phyloP scores from a whole-genome alignment of 2,329 filamentous ascomycete species.

The Shiraia bambusicola region DNA sequence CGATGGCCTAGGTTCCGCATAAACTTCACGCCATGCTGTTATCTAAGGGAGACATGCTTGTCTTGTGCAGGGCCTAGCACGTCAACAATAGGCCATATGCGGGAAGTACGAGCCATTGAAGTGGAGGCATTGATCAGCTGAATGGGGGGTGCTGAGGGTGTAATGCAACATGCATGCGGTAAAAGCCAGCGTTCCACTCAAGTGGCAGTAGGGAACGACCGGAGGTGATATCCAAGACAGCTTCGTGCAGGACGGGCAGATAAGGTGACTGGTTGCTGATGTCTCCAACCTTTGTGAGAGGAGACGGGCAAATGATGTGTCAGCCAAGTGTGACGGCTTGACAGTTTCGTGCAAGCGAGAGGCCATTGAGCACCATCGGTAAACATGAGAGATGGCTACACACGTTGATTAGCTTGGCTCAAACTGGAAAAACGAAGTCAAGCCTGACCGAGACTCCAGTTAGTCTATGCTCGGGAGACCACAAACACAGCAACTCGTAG shows the following conservation, averaged over 20 bases:
- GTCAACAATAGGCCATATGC: slow-evolving; percentile 45
- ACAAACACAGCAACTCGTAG: slow-evolving; percentile 19
- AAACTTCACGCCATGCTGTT: slow-evolving; percentile 47
- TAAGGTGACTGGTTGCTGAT: slow-evolving; percentile 53
- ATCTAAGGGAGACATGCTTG: slow-evolving; percentile 46
- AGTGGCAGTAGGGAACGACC: slow-evolving; percentile 40
- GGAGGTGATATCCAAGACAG: slow-evolving; percentile 37
- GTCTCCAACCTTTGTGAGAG: slow-evolving; percentile 32
- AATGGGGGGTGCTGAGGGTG: slow-evolving; percentile 35
- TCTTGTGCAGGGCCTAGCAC: slow-evolving; percentile 45
- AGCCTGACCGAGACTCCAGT: slow-evolving; percentile 23
- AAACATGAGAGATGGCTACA: slow-evolving; percentile 37
- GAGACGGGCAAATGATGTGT: slow-evolving; percentile 34
- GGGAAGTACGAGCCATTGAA: slow-evolving; percentile 42
- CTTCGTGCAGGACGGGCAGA: slow-evolving; percentile 46
- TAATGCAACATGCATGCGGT: slow-evolving; percentile 44
- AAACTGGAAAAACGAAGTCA: slow-evolving; percentile 25
- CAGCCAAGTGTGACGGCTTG: slow-evolving; percentile 33
- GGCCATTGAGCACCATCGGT: slow-evolving; percentile 27
- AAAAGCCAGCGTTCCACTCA: slow-evolving; percentile 38
- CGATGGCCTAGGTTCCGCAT: slow-evolving; percentile 47
- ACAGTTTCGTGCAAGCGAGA: slow-evolving; percentile 26
- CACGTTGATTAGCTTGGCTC: slow-evolving; percentile 39
- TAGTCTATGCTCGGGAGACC: slow-evolving; percentile 23
- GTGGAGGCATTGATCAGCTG: slow-evolving; percentile 45